Base-by-base conservation (phyloP, 108 stramenopile species). In the Schizochytrium sp. region DNA sequence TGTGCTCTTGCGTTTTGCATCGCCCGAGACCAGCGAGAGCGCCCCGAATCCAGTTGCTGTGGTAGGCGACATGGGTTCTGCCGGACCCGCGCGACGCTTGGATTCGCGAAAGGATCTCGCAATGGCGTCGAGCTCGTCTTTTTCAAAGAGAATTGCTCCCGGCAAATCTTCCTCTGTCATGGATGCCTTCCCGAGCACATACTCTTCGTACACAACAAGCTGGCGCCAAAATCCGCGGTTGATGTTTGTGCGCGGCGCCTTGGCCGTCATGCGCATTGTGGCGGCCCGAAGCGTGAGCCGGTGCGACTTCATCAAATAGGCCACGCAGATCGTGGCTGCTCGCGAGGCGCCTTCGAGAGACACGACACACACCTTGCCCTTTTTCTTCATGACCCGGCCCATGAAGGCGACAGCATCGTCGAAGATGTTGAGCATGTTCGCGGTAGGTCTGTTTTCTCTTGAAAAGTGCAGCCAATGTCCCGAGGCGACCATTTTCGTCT, bases 211-310 rank as follows among this genome's bases (percentile, higher is more conserved):
- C n/a, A 53, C 76, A 2, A 83, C 19, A 21, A 83, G 51, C 76
- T 83, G 76, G n/a, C 76, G 45, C 76, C 76, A 83, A 53, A 83
- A 83, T 14, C 76, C 76, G 45, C 76, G 45, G 51, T 83, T 83
- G 76, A 83, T 83, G 48, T 12, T 53, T 53, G 51, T 53, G 23
- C 51, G 48, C 51, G 6, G 76, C 1, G 23, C 6, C 76, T 47
- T 23, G 23, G 76, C n/a, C 23, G 45, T 6, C 19, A 83, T 12
- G 23, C 44, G 28, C 76, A 16, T 45, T 8, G 45, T 47, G 48
- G 76, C 76, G 51, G 45, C 12, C 23, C 76, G 76, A 6, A 83
- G 23, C 19, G 76, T 21, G 43, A 83, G 44, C 23, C 23, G 14
- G 14, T 25, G 51, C 51, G 76, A 25, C 76, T 34, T 8, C 5